A percentile compares a stretch with the other conserved stretches of the same genome.
phyloP scores from a whole-genome alignment of 352 stramenopile genomes.

The Phytophthora macrochlamydospora region DNA sequence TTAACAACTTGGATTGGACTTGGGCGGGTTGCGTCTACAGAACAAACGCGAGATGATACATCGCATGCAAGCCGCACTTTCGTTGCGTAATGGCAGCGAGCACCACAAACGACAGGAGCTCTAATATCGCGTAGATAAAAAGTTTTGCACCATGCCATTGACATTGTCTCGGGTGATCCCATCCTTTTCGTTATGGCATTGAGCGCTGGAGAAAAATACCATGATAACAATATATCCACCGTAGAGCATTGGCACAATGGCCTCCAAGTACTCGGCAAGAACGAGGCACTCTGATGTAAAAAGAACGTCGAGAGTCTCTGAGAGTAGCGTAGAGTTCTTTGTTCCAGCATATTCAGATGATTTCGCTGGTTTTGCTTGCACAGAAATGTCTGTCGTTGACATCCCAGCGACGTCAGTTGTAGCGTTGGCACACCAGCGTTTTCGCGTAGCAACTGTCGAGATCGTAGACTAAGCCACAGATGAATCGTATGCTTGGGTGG shows the following conservation, averaged over 20 bases:
- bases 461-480: too few species aligned
- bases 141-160: background rate
- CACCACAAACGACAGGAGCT: background rate
- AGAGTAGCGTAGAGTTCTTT: background rate
- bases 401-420: too few species aligned
- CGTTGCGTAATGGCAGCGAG: background rate
- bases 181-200: background rate
- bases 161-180: background rate
- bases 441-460: too few species aligned
- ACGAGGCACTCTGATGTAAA: constrained; percentile 1
- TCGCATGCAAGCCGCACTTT: background rate
- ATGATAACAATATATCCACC: background rate
- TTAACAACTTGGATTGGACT: too few species aligned
- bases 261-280: background rate
- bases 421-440: too few species aligned
- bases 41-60: background rate
- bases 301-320: background rate
- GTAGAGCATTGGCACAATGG: background rate
- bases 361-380: background rate
- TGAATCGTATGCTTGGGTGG: background rate
- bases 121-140: background rate
- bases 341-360: background rate
- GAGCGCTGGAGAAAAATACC: background rate
- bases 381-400: background rate
- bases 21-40: background rate